Conservation (phyloP, 441 rosid genomes). For the Aleurites moluccanus region DNA sequence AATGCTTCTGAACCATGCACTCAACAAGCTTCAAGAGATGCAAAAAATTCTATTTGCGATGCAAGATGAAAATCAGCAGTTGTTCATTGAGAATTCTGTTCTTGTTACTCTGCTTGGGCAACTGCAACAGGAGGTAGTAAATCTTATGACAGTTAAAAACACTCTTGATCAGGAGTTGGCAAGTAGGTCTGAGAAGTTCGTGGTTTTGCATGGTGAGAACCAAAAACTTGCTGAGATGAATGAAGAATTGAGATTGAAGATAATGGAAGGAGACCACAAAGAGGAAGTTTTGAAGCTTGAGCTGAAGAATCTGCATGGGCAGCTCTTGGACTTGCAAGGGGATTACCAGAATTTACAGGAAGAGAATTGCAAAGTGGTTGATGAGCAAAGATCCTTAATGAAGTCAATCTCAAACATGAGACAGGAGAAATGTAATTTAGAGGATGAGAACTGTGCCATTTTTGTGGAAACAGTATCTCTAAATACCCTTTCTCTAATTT, state of each 20-base stretch:
- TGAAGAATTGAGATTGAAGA: slow-evolving; percentile 53
- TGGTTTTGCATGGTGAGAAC: slow-evolving; percentile 43
- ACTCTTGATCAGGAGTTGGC: slow-evolving; percentile 50
- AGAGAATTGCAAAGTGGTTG: slow-evolving; percentile 46
- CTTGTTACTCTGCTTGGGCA: slow-evolving; percentile 63
- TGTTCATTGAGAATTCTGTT: slow-evolving; percentile 55
- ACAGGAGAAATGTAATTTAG: slow-evolving; percentile 50
- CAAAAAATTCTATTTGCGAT: slow-evolving; percentile 47
- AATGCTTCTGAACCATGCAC: slow-evolving; percentile 38
- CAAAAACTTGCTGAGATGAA: slow-evolving; percentile 42
- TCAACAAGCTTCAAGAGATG: slow-evolving; percentile 51
- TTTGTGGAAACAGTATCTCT: slow-evolving; percentile 53
- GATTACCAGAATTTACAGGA: slow-evolving; percentile 47
- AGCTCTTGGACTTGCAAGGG: slow-evolving; percentile 45
- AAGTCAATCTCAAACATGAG: slow-evolving; percentile 41
- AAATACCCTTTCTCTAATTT: slow-evolving; percentile 52
- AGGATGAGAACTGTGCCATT: slow-evolving; percentile 55
- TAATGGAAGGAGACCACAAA: slow-evolving; percentile 48
- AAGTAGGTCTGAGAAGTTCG: slow-evolving; percentile 43
- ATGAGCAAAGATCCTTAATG: slow-evolving; percentile 52
- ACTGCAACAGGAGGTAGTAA: slow-evolving; percentile 56
- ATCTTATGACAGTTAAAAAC: slow-evolving; percentile 50
- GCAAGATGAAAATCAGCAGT: slow-evolving; percentile 60
- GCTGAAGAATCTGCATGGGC: slow-evolving; percentile 45
- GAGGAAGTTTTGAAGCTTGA: slow-evolving; percentile 61